Base-by-base conservation (phyloP, 441 rosid species). In the Croton laevigatus region DNA sequence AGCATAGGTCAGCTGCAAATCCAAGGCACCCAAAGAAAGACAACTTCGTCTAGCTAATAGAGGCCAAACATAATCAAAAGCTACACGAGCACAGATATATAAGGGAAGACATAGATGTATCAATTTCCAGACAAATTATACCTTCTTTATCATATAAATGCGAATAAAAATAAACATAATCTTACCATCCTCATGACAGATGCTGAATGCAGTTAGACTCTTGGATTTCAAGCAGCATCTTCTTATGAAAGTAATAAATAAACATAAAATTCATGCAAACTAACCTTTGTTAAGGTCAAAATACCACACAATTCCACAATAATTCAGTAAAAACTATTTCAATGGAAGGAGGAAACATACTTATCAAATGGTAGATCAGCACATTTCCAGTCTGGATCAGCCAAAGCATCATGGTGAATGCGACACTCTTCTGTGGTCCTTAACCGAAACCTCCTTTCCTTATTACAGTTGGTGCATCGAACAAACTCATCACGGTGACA, bases 401-500 rank as follows among this genome's bases (percentile, higher is more conserved):
- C 89, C 82, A 90, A 77, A 75, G 97, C 93, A 85, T 94, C 95
- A 83, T 96, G 99, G 83, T 96, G 90, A 75, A 89, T 63, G n/a
- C 86, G 89, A 66, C 99, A 96, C 77, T 96, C 99, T 72, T 96
- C 99, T 83, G 88, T 90, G 69, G 91, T 85, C 42, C 98, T 78
- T 69, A 96, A 75, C 44, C 97, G 89, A 75, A 96, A 93, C 83
- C 99, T 84, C 52, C 98, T 86, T 78, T 91, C 96, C 79, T 94
- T 96, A 59, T 82, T 81, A 74, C 99, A 96, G 65, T 75, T 83
- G 57, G 80, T 85, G 79, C 98, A 96, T 67, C 75, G 75, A 74
- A 96, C 85, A 86, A 96, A 96, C 85, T 96, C 99, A 76, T 96
- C 99, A 5, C 97, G 94, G 45, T 96, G 99, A 72, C 65, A 81